Evolutionary conservation across 2,329 filamentous ascomycete species (phyloP).

Genomic region (Hawksworthiomyces lignivorus): DNA sequence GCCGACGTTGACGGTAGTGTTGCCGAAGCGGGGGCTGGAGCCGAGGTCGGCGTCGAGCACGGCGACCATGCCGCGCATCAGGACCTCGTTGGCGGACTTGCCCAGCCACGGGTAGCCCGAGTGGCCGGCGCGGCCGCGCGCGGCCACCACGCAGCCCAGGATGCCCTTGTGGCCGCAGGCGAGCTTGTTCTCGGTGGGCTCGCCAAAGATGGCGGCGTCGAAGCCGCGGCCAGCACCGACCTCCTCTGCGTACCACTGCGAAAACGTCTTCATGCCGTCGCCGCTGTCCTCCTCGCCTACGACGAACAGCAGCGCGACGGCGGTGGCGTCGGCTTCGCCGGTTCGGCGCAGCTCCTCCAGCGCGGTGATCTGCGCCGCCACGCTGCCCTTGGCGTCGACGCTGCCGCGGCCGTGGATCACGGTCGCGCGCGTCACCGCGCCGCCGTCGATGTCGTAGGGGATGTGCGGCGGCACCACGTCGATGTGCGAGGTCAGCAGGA

Average conservation of each 20-base stretch:
- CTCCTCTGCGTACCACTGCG: constrained; percentile 16
- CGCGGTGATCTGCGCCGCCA: constrained; percentile 69
- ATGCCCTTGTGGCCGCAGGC: constrained; percentile 90
- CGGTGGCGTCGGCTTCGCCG: constrained; percentile 22
- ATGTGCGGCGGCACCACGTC: constrained; percentile 70
- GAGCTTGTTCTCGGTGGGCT: constrained; percentile 83
- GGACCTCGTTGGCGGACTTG: constrained; percentile 72
- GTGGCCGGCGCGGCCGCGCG: constrained; percentile 71
- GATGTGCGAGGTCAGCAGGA: constrained; percentile 74
- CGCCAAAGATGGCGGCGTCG: constrained; percentile 77
- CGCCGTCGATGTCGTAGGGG: constrained; percentile 52
- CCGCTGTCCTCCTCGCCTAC: constrained; percentile 79
- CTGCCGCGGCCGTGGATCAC: constrained; percentile 65
- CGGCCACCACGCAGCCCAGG: constrained; percentile 57
- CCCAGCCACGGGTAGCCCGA: constrained; percentile 90
- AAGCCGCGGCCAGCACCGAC: constrained; percentile 27
- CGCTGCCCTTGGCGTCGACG: constrained; percentile 62
- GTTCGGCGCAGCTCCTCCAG: constrained; percentile 45
- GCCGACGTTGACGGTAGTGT: constrained; percentile 85
- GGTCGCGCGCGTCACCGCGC: constrained; percentile 33
- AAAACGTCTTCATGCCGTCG: constrained; percentile 65
- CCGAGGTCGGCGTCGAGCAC: constrained; percentile 66
- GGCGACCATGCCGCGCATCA: constrained; percentile 63
- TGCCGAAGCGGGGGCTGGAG: constrained; percentile 68
- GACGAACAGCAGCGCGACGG: constrained; percentile 48